A percentile compares a stretch with the other conserved stretches of the same genome.
These are phyloP conservation scores for Trametopsis cervina DNA, from an alignment of 768 basidiomycete genomes.

Conservation along the genomic window DNA sequence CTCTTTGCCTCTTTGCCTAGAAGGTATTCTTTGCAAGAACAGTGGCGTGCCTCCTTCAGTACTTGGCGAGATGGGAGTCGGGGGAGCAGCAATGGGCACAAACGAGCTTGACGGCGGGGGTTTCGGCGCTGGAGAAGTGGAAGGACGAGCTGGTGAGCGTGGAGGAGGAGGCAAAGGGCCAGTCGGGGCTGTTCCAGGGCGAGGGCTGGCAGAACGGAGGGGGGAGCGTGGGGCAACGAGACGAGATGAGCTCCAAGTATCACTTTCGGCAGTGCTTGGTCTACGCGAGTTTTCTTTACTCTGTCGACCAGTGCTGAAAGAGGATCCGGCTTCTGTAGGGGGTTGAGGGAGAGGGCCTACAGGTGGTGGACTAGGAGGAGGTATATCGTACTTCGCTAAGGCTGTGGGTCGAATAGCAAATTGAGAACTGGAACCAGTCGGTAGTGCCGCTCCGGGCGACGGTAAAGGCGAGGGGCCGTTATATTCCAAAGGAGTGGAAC, in stretches of 20 bases:
- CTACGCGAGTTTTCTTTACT: constrained; percentile 10
- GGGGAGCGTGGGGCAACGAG: neutral
- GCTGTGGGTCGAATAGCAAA: neutral
- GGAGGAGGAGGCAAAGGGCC: neutral
- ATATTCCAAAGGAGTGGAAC: neutral
- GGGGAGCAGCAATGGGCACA: neutral
- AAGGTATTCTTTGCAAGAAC: neutral
- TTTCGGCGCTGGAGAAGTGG: neutral
- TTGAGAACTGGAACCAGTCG: neutral
- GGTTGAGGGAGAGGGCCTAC: constrained; percentile 19
- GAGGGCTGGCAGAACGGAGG: neutral
- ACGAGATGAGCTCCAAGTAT: constrained; percentile 3
- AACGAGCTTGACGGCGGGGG: neutral
- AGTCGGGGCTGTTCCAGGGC: neutral
- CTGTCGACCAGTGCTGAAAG: neutral
- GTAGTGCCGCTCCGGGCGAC: neutral
- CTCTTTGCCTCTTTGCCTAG: constrained; percentile 37
- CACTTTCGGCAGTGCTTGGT: constrained; percentile 14
- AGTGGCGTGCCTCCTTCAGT: neutral
- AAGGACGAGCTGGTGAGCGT: neutral
- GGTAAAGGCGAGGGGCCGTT: neutral
- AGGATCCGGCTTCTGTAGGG: constrained; percentile 7
- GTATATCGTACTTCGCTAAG: constrained; percentile 11
- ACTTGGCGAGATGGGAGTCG: neutral
- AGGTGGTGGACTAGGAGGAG: constrained; percentile 21